A percentile compares a stretch with the other conserved stretches of the same genome.
phyloP scores from a whole-genome alignment of 106 monocot genomes.

The Acorus gramineus region DNA sequence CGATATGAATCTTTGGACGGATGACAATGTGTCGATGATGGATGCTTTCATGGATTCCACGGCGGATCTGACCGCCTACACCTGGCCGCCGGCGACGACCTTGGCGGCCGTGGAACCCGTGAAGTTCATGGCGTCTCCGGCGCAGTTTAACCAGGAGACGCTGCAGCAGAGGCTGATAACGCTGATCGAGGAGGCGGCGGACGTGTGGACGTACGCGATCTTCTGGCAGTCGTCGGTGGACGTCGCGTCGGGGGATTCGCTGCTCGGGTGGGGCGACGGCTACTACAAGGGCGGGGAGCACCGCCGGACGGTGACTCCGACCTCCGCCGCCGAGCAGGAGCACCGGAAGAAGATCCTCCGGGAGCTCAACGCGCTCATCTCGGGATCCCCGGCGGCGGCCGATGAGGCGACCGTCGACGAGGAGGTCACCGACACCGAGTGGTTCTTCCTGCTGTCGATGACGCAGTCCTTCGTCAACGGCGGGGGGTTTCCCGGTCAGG shows the following conservation, averaged over 20 bases:
- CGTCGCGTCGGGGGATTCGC: not conserved
- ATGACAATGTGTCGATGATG: not conserved
- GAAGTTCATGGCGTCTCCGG: not conserved
- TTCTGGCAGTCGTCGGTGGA: constrained; percentile 1
- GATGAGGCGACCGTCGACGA: no score
- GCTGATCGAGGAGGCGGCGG: not conserved
- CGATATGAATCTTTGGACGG: no score
- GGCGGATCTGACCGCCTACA: not conserved
- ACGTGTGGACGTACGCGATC: constrained; percentile 2
- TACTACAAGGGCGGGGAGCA: no score
- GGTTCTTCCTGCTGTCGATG: no score
- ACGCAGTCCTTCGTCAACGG: no score
- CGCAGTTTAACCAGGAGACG: not conserved
- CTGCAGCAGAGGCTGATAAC: not conserved
- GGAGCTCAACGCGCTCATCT: no score
- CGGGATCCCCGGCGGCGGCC: no score
- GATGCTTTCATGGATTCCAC: not conserved
- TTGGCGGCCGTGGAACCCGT: not conserved
- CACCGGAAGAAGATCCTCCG: no score
- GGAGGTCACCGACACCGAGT: no score
- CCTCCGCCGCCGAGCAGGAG: no score
- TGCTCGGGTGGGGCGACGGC: not conserved
- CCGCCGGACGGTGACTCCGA: no score
- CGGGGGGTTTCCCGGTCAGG: no score
- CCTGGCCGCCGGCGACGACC: not conserved